These are phyloP conservation scores for Kuraishia piskuri DNA, from an alignment of 805 yeast species.

Conservation along the genomic window DNA sequence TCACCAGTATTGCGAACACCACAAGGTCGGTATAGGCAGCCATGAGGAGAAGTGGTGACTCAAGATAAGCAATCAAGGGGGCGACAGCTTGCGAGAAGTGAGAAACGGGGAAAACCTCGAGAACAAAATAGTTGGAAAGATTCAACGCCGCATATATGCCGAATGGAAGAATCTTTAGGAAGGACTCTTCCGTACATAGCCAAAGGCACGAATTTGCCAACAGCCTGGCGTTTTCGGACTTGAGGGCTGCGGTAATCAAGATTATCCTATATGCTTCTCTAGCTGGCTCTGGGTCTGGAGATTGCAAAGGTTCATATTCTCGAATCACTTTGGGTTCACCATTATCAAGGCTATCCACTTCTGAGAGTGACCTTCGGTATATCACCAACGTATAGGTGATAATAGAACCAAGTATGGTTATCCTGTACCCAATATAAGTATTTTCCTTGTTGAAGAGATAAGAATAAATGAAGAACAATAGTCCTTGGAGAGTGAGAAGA, in stretches of 20 bases:
- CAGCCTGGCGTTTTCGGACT: conserved; percentile 32
- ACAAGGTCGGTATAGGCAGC: conserved; percentile 32
- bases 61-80: conserved; percentile 29
- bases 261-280: conserved; percentile 5
- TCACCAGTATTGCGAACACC: conserved; percentile 18
- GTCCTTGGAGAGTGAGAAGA: conserved; percentile 12
- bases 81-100: conserved; percentile 23
- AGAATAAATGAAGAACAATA: conserved; percentile 7
- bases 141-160: conserved; percentile 32
- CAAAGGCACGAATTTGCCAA: conserved; percentile 28
- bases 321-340: neutral
- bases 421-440: neutral
- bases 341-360: conserved; percentile 3
- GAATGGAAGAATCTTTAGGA: conserved; percentile 30
- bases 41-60: conserved; percentile 25
- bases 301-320: neutral
- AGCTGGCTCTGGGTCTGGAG: neutral
- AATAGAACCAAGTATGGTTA: conserved; percentile 12
- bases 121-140: conserved; percentile 21
- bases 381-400: conserved; percentile 21
- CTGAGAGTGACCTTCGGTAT: conserved; percentile 13
- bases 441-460: neutral
- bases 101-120: conserved; percentile 24
- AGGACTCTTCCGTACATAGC: conserved; percentile 22
- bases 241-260: conserved; percentile 25